phyloP scores from a whole-genome alignment of 2,329 filamentous ascomycete species.

The Tolypocladium ophioglossoides region DNA sequence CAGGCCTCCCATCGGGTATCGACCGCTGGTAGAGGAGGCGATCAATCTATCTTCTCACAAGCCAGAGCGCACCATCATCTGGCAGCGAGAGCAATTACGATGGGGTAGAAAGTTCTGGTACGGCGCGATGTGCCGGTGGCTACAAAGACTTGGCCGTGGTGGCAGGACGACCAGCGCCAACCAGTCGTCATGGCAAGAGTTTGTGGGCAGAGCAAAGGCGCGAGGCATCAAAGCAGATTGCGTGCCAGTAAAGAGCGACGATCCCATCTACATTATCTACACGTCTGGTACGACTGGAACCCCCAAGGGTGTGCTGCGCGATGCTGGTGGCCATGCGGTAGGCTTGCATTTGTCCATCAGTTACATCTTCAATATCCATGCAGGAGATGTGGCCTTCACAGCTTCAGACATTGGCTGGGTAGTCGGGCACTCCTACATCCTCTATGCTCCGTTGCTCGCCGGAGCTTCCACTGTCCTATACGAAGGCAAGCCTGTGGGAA shows the following conservation, averaged over 20 bases:
- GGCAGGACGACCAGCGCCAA: constrained; percentile 47
- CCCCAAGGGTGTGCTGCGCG: constrained; percentile 74
- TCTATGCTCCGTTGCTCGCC: constrained; percentile 77
- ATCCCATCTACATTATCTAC: constrained; percentile 80
- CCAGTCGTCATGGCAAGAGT: constrained; percentile 71
- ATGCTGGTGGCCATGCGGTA: constrained; percentile 80
- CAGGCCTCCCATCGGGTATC: constrained; percentile 71
- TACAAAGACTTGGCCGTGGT: no score
- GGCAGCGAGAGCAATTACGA: constrained; percentile 67
- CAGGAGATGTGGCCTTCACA: constrained; percentile 65
- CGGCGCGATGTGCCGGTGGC: no score
- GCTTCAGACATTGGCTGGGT: constrained; percentile 87
- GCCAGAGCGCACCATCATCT: constrained; percentile 63
- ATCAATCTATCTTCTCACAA: constrained; percentile 58
- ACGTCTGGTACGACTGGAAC: constrained; percentile 74
- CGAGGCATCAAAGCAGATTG: constrained; percentile 60
- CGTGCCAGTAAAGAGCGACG: constrained; percentile 67
- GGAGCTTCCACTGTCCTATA: constrained; percentile 82
- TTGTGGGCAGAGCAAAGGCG: constrained; percentile 60
- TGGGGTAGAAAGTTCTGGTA: constrained; percentile 37
- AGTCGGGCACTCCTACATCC: constrained; percentile 60
- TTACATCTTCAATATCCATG: constrained; percentile 73
- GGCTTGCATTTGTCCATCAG: constrained; percentile 72
- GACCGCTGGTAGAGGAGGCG: constrained; percentile 65
- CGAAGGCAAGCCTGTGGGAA: constrained; percentile 89